phyloP scores from a whole-genome alignment of 345 rosid species.

The Erysimum cheiranthoides region DNA sequence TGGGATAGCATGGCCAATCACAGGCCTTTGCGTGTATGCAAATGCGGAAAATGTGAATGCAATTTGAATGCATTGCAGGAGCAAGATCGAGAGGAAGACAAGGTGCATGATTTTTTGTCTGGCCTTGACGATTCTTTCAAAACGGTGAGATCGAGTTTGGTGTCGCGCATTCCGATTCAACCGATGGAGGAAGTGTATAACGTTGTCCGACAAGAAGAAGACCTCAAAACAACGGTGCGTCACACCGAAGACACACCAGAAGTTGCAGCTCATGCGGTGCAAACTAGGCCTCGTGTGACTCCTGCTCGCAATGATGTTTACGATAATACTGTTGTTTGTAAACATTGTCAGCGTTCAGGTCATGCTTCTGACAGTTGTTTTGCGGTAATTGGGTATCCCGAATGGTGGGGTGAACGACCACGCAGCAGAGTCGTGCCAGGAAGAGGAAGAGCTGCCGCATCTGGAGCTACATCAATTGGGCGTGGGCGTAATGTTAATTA shows the following conservation, averaged over 20 bases:
- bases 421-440: background rate
- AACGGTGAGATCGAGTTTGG: background rate
- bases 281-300: no score
- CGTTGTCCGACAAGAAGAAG: background rate
- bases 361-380: background rate
- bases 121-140: background rate
- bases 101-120: background rate
- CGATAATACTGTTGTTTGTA: no score
- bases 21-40: background rate
- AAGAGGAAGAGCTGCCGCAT: background rate
- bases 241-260: background rate
- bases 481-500: background rate
- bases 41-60: background rate
- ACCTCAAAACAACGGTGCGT: rapidly evolving
- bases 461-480: background rate
- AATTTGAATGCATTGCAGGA: background rate
- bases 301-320: no score
- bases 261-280: background rate
- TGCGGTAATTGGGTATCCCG: background rate
- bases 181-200: background rate
- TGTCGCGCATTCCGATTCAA: background rate
- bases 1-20: background rate
- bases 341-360: background rate
- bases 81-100: background rate
- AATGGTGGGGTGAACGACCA: background rate